These are phyloP conservation scores for Clavispora santaluciae DNA, from an alignment of 805 yeast species.

Conservation along the genomic window DNA sequence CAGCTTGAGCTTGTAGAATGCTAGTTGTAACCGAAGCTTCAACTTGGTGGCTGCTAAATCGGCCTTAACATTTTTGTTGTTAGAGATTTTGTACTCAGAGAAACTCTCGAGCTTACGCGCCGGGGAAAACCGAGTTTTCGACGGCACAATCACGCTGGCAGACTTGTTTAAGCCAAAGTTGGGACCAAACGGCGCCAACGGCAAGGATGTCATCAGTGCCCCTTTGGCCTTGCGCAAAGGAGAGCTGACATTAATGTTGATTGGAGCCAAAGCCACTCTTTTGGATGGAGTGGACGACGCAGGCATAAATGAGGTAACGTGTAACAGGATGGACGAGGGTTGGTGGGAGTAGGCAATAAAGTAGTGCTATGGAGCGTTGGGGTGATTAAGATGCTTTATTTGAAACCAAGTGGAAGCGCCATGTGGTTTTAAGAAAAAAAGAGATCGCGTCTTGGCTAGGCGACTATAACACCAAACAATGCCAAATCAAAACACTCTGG, in stretches of 20 bases:
- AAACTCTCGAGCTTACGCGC: slow-evolving; percentile 17
- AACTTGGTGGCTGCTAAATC: slow-evolving; percentile 41
- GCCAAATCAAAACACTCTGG: slow-evolving; percentile 13
- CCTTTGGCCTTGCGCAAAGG: slow-evolving; percentile 11
- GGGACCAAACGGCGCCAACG: slow-evolving; percentile 17
- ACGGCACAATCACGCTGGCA: slow-evolving; percentile 8
- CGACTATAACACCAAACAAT: slow-evolving; percentile 5
- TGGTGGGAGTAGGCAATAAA: not conserved
- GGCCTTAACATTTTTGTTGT: slow-evolving; percentile 25
- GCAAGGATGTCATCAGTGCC: slow-evolving; percentile 10
- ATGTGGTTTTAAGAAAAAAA: not conserved
- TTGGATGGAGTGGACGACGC: slow-evolving; percentile 19
- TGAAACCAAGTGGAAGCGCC: not conserved
- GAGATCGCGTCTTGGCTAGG: slow-evolving; percentile 1
- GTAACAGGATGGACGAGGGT: not conserved
- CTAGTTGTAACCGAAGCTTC: slow-evolving; percentile 39
- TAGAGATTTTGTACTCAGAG: slow-evolving; percentile 22
- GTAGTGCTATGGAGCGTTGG: not conserved
- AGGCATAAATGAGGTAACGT: slow-evolving; percentile 8
- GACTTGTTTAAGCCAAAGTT: slow-evolving; percentile 13
- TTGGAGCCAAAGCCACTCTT: slow-evolving; percentile 36
- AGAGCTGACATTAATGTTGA: slow-evolving; percentile 24
- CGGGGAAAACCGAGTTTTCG: slow-evolving; percentile 2
- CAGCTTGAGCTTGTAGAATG: slow-evolving; percentile 34
- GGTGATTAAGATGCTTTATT: not conserved